phyloP scores from a whole-genome alignment of 345 rosid genomes.

The Camelina laxa region DNA sequence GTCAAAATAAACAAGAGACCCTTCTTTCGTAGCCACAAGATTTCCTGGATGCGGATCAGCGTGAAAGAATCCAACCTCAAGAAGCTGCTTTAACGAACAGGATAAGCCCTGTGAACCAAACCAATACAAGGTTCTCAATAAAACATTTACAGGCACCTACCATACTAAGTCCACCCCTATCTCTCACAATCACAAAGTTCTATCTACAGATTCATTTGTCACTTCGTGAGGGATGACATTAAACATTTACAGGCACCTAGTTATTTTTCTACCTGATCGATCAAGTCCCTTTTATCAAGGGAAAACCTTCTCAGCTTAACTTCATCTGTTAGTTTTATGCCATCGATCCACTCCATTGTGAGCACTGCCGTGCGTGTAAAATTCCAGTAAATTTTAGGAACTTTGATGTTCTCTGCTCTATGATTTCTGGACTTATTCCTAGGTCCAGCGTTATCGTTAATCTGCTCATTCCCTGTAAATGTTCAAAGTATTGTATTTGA shows the following conservation, averaged over 20 bases:
- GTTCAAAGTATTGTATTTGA: constrained; percentile 11
- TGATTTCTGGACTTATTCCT: constrained; percentile 43
- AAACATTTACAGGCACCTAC: constrained; percentile 28
- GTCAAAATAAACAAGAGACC: constrained; percentile 90
- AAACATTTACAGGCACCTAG: neutral
- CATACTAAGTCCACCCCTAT: constrained; percentile 10
- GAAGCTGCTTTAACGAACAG: constrained; percentile 92
- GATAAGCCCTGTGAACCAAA: constrained; percentile 67
- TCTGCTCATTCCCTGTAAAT: constrained; percentile 52
- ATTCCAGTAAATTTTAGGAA: constrained; percentile 91
- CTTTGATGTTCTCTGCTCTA: constrained; percentile 63
- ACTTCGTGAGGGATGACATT: constrained; percentile 14
- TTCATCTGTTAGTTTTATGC: constrained; percentile 91
- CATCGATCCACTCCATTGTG: constrained; percentile 99
- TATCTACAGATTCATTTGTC: constrained; percentile 4
- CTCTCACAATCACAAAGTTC: constrained; percentile 11
- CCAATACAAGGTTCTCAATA: constrained; percentile 13
- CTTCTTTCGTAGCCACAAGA: constrained; percentile 75
- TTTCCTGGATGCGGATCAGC: constrained; percentile 99
- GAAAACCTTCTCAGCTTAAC: constrained; percentile 55
- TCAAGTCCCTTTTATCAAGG: constrained; percentile 73
- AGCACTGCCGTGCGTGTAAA: constrained; percentile 80
- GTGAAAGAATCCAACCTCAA: constrained; percentile 96
- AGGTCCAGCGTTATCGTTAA: constrained; percentile 43
- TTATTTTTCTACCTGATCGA: constrained; percentile 72